Conservation (phyloP, 768 basidiomycete genomes). For the Holtermannia corniformis region DNA sequence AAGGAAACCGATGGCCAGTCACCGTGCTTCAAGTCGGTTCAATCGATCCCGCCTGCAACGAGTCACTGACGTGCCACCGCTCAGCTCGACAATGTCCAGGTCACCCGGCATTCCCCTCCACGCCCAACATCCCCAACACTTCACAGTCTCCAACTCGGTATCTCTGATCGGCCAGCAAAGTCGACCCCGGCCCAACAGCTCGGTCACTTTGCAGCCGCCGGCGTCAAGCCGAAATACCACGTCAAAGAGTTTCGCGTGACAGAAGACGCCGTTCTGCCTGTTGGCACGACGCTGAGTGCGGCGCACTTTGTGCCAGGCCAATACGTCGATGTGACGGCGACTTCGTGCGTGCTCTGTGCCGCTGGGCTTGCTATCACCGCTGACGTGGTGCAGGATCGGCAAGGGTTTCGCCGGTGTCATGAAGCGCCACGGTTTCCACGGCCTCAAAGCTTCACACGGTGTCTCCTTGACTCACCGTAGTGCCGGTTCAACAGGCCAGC, state of each 20-base stretch:
- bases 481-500: constrained; percentile 79
- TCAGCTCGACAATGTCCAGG: constrained; percentile 43
- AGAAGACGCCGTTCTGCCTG: constrained; percentile 74
- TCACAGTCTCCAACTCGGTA: constrained; percentile 89
- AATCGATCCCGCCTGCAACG: background rate
- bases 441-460: constrained; percentile 88
- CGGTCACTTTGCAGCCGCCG: constrained; percentile 79
- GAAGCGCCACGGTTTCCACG: constrained; percentile 92
- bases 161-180: constrained; percentile 62
- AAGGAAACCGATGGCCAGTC: constrained; percentile 77
- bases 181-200: constrained; percentile 68
- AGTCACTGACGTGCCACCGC: background rate
- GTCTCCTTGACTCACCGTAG: constrained; percentile 89
- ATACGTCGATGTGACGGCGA: constrained; percentile 80
- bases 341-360: constrained; percentile 56
- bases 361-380: constrained; percentile 7
- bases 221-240: constrained; percentile 64
- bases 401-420: constrained; percentile 96
- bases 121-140: constrained; percentile 48
- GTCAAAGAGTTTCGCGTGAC: constrained; percentile 85
- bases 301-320: constrained; percentile 97
- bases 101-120: constrained; percentile 36
- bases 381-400: constrained; percentile 57
- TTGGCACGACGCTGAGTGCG: constrained; percentile 81
- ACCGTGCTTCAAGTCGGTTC: constrained; percentile 79